Percentiles rank a stretch among this genome's conserved stretches.
Evolutionary conservation across 1,139 yeast species (phyloP).

Genomic region (Pichia sp.): DNA sequence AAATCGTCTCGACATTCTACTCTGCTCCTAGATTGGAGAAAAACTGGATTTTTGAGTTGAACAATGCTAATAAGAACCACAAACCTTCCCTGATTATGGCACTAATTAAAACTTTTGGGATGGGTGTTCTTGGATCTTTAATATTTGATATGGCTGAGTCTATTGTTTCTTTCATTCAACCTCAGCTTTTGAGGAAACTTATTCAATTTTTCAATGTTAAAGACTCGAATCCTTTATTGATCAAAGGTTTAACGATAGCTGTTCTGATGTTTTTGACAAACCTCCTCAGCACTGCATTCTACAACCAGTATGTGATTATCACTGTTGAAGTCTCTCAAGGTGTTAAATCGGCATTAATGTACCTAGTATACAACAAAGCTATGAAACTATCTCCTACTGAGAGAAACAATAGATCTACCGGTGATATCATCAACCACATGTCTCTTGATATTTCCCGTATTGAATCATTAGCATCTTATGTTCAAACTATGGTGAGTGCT

Average conservation of each 20-base stretch:
- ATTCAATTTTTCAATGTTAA: conserved; percentile 41
- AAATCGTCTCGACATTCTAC: conserved; percentile 40
- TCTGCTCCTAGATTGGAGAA: conserved; percentile 32
- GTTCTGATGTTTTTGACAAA: conserved; percentile 47
- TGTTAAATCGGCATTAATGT: conserved; percentile 46
- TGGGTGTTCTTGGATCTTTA: conserved; percentile 40
- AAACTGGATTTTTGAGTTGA: conserved; percentile 37
- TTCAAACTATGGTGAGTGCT: conserved; percentile 53
- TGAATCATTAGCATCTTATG: conserved; percentile 47
- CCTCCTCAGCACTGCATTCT: conserved; percentile 42
- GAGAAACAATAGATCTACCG: conserved; percentile 43
- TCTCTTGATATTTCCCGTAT: conserved; percentile 58
- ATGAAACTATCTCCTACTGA: conserved; percentile 46
- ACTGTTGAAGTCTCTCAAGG: conserved; percentile 52
- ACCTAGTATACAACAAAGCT: conserved; percentile 49
- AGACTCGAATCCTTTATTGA: conserved; percentile 37
- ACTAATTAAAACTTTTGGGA: conserved; percentile 46
- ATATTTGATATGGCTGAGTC: conserved; percentile 44
- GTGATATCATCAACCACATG: conserved; percentile 54
- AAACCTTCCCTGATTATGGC: conserved; percentile 41
- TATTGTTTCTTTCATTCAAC: conserved; percentile 47
- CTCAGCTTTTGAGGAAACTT: conserved; percentile 49
- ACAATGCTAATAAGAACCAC: conserved; percentile 22
- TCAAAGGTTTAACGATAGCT: conserved; percentile 51
- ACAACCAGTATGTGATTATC: conserved; percentile 49